Base-by-base conservation (phyloP, 148 eudicot genomes). In the Pharnaceum exiguum region DNA sequence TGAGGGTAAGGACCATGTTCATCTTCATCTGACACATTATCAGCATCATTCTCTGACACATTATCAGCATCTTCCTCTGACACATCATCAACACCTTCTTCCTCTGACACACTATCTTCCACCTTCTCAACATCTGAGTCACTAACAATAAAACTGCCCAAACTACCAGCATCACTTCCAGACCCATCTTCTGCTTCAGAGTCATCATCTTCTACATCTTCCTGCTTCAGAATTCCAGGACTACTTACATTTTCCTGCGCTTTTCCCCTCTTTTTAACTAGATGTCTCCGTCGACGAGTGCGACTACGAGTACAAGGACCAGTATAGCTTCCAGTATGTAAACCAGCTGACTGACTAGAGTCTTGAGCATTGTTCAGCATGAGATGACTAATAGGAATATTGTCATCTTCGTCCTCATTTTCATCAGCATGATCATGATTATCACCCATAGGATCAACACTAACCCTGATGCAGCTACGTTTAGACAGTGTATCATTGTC, bases 401-500 rank as follows among this genome's bases (percentile, higher is more conserved):
- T 47, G 65, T 88, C 90, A 55, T 86, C 87, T 62, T 68, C 77
- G 36, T 71, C 65, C 10, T 69, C 83, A 58, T 68, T n/a, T n/a
- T n/a, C n/a, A n/a, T n/a, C n/a, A n/a, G n/a, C n/a, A n/a, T n/a
- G n/a, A n/a, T n/a, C n/a, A n/a, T n/a, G n/a, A n/a, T n/a, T n/a
- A n/a, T n/a, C n/a, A n/a, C n/a, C n/a, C n/a, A n/a, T n/a, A n/a
- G n/a, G n/a, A n/a, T n/a, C n/a, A n/a, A n/a, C n/a, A n/a, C n/a
- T n/a, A n/a, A n/a, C n/a, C n/a, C n/a, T n/a, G n/a, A n/a, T n/a
- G n/a, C n/a, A n/a, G n/a, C n/a, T n/a, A n/a, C n/a, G n/a, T n/a
- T n/a, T n/a, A n/a, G n/a, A n/a, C n/a, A n/a, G n/a, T n/a, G n/a
- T n/a, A n/a, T n/a, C n/a, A n/a, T n/a, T 44, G 26, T 60, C 60